Base-by-base conservation (phyloP, 2,329 filamentous ascomycete species). In the Gliomastix tumulicola region DNA sequence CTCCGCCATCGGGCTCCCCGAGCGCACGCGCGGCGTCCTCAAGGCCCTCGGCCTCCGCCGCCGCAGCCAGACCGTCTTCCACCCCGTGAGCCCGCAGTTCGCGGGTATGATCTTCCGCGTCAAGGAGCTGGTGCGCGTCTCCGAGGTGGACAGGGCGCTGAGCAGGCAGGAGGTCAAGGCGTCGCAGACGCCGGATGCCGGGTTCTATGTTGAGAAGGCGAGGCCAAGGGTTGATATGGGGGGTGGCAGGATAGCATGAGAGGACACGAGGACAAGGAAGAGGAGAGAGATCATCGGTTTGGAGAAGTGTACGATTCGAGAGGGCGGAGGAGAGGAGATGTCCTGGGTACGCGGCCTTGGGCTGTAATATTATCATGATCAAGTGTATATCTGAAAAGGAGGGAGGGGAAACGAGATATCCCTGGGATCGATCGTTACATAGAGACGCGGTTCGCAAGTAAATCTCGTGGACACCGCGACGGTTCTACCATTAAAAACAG, bases 41-140 rank as follows among this genome's bases (percentile, higher is more conserved):
- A 74, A 81, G 43, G 85, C 89, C 15, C 83, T 96, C 41, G 89
- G 89, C 39, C 77, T 96, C 45, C 84, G 82, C 51, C 86, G 84
- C 59, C 84, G 89, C 52, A 81, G 82, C 74, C 81, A 81, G 54
- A 90, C 85, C 37, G 89, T 95, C 52, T 95, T 94, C 71, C 84
- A 94, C 62, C 84, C 86, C 25, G 88, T 94, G 43, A 76, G 76
- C 43, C 78, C 81, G 30, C 80, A 88, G 48, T 79, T 87, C 43
- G 89, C 89, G 9, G 89, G 89, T 56, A 88, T 94, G 68, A 87
- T 96, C 54, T 83, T 96, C 71, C 83, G 84, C 62, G 88, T 96
- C 50, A 96, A 96, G 69, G 89, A 96, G 65, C 69, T 96, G 44
- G 86, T 96, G 32, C 71, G 77, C 37, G 88, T 95, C 23, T 69